A percentile compares a stretch with the other conserved stretches of the same genome.
These are phyloP conservation scores for Neopestalotiopsis clavispora DNA, from an alignment of 2,329 filamentous ascomycete species.

Conservation along the genomic window DNA sequence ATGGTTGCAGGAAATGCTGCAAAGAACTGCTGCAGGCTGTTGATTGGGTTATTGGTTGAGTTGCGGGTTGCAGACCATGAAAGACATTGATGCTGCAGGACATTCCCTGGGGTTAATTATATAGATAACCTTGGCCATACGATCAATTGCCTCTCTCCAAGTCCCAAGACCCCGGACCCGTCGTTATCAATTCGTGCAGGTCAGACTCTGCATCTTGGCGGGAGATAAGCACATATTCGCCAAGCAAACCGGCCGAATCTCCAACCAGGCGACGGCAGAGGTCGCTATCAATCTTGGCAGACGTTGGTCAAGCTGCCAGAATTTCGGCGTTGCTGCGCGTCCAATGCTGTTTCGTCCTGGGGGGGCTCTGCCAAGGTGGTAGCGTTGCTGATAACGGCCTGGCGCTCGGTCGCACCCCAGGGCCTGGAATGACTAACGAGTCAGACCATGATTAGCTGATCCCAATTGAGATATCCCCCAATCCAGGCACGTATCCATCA, in stretches of 20 bases:
- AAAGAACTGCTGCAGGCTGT: not conserved
- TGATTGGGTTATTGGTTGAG: not conserved
- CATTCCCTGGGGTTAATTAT: not conserved
- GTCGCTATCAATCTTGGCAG: constrained; percentile 12
- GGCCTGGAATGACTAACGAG: constrained; percentile 15
- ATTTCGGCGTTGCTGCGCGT: not conserved
- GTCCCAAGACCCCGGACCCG: not conserved
- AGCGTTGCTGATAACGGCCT: constrained; percentile 12
- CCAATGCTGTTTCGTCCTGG: not conserved
- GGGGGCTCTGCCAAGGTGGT: constrained; percentile 11
- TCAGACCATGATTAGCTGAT: constrained; percentile 13
- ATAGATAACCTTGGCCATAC: not conserved
- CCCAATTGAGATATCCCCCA: not conserved
- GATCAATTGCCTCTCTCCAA: not conserved
- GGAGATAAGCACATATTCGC: constrained; percentile 9
- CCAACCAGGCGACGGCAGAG: constrained; percentile 1
- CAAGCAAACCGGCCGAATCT: constrained; percentile 6
- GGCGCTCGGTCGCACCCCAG: not conserved
- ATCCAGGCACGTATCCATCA: not conserved
- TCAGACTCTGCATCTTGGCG: constrained; percentile 1
- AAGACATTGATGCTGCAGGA: not conserved
- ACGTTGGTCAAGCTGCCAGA: not conserved
- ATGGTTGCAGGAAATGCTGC: not conserved
- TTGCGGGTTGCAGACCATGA: not conserved
- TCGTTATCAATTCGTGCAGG: constrained; percentile 13